These are phyloP conservation scores for Miamiensis avidus DNA, from an alignment of 169 alveolate genomes.

Conservation along the genomic window DNA sequence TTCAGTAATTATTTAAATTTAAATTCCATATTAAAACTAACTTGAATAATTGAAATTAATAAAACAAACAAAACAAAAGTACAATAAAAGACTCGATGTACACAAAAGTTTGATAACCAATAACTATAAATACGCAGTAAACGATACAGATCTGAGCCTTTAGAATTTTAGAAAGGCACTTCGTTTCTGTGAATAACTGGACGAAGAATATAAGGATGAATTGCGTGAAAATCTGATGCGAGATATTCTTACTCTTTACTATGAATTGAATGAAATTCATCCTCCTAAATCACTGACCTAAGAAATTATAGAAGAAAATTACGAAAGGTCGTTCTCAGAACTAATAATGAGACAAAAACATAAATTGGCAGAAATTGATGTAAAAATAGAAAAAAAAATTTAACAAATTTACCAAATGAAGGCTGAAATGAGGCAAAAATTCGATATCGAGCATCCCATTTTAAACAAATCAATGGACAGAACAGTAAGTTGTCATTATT, in stretches of 20 bases:
- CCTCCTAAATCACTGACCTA: background rate
- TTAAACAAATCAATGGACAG: too few relatives aligned
- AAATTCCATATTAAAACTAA: background rate
- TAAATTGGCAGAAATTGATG: slow-evolving; percentile 18
- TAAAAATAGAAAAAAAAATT: slow-evolving; percentile 9
- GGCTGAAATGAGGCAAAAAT: background rate
- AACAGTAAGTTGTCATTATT: too few relatives aligned
- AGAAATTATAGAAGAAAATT: slow-evolving; percentile 6
- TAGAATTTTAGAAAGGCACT: background rate
- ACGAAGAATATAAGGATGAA: slow-evolving; percentile 9
- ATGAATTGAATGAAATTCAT: background rate
- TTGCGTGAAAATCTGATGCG: background rate
- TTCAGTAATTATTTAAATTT: slow-evolving; percentile 10
- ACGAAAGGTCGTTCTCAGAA: slow-evolving; percentile 14
- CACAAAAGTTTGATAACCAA: background rate
- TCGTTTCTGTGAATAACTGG: background rate
- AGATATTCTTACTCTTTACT: slow-evolving; percentile 12
- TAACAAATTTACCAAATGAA: too few relatives aligned
- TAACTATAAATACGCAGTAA: background rate
- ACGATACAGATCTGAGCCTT: background rate
- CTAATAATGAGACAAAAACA: background rate
- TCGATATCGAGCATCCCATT: background rate
- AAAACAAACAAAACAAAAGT: background rate
- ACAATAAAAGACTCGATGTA: slow-evolving; percentile 5
- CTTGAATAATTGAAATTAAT: background rate